Base-by-base conservation (phyloP, 2,329 filamentous ascomycete species). In the Gyromitra esculenta region DNA sequence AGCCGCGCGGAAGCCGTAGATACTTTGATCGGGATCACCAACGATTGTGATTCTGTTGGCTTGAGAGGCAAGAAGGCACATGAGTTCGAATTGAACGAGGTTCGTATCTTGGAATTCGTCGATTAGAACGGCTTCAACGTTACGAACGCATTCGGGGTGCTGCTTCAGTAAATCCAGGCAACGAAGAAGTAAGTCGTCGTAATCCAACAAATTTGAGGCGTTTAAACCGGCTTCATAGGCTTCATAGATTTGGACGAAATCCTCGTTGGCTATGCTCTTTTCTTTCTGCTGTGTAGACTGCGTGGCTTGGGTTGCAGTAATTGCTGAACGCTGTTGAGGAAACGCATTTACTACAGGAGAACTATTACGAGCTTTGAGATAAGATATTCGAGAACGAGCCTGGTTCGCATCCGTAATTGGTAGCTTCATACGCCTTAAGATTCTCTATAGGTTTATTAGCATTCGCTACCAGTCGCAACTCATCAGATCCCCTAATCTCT, bases 51-150 rank as follows among this genome's bases (percentile, higher is more conserved):
- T 95, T n/a, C 90, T 88, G 72, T 89, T 88, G 56, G 88, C 87
- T 25, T 86, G 85, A 76, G 93, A 89, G 1, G 94, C 93, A 81
- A 99, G 91, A 0, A 97, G 87, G 78, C 89, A 91, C 94, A 97
- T 97, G 54, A 99, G 85, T 80, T 97, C 93, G 81, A 97, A 98
- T 83, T 99, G 95, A 3, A 97, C 91, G 21, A 93, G 89, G 82
- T 98, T 99, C 6, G 95, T 98, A 84, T 99, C 95, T 84, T 99
- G 95, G 79, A 97, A 99, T 82, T 99, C 95, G 82, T 99, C 95
- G 78, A 99, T 96, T 59, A 99, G 87, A 5, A 98, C 94, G 0
- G 93, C 89, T 83, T 97, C 90, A 18, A 99, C 90, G 80, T 97
- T 97, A 13, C 91, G 91, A 1, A 97, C 94, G 81, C 94, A 97